phyloP scores from a whole-genome alignment of 768 basidiomycete genomes.

The Suillus placidus region DNA sequence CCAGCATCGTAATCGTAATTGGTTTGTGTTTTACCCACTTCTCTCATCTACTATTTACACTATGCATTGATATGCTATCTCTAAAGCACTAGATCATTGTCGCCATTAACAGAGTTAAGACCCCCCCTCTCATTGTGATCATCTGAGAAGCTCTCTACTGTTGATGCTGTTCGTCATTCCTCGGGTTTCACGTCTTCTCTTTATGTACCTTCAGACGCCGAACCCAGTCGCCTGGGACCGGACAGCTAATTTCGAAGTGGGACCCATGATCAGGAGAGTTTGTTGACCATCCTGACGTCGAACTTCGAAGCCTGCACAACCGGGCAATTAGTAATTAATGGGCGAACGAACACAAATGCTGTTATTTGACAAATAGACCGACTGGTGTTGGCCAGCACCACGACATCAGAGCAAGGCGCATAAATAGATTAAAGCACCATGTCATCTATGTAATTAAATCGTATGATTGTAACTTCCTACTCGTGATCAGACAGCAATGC shows the following conservation, averaged over 20 bases:
- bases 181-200: background rate
- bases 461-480: conserved; percentile 5
- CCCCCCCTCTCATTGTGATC: too few relatives aligned
- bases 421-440: background rate
- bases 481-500: background rate
- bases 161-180: background rate
- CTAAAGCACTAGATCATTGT: background rate
- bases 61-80: background rate
- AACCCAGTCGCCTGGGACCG: background rate
- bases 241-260: background rate
- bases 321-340: background rate
- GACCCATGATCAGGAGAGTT: background rate
- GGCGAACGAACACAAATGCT: background rate
- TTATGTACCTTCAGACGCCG: background rate
- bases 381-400: background rate
- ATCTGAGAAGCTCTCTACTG: background rate
- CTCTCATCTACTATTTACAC: background rate
- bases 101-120: background rate
- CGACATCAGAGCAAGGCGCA: background rate
- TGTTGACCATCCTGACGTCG: background rate
- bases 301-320: background rate
- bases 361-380: background rate
- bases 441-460: background rate
- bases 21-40: background rate
- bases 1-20: conserved; percentile 33